phyloP scores from a whole-genome alignment of 2,329 filamentous ascomycete species.

The Colletotrichum abscissum region DNA sequence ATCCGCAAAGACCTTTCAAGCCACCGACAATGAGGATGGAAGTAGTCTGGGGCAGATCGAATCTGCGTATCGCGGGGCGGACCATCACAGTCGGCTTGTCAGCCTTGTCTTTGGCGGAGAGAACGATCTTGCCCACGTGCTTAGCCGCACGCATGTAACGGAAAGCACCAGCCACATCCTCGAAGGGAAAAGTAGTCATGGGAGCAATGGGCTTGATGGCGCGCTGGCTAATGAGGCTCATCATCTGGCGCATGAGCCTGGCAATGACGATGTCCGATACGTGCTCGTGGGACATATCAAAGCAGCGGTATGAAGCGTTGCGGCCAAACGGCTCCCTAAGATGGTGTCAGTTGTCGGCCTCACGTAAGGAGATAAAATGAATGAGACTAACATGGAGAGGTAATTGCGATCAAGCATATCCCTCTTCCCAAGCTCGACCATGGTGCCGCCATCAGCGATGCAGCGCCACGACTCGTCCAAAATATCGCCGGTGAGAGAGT shows the following conservation, averaged over 20 bases:
- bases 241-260: constrained; percentile 32
- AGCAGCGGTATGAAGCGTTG: too few species aligned
- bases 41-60: not conserved
- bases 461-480: not conserved
- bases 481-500: constrained; percentile 45
- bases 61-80: not conserved
- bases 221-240: not conserved
- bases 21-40: constrained; percentile 52
- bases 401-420: constrained; percentile 43
- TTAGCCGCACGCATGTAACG: constrained; percentile 54
- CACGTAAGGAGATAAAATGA: constrained; percentile 39
- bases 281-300: not conserved
- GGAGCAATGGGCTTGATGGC: constrained; percentile 7
- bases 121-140: constrained; percentile 58
- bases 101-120: not conserved
- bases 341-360: too few species aligned
- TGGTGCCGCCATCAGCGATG: constrained; percentile 39
- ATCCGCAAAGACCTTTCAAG: constrained; percentile 48
- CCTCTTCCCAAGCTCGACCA: constrained; percentile 46
- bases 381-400: constrained; percentile 50
- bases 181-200: not conserved
- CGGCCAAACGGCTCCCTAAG: too few species aligned
- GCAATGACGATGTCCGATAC: not conserved
- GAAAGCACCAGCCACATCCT: constrained; percentile 47
- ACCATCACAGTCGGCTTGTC: too few species aligned